These are phyloP conservation scores for Lipomyces spencermartinsiae DNA, from an alignment of 805 yeast genomes.

Conservation along the genomic window DNA sequence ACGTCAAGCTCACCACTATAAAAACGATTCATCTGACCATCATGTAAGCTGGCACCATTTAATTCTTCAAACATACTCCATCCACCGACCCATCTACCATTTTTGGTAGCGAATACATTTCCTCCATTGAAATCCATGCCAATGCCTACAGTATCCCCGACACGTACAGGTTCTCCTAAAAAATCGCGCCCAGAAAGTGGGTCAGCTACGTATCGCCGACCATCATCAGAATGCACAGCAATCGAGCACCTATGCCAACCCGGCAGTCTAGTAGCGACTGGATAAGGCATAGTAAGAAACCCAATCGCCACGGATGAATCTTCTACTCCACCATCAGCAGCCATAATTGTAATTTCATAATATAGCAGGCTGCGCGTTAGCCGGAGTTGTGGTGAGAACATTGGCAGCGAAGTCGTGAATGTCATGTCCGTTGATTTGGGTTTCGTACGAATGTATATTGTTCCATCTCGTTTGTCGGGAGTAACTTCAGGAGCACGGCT, in stretches of 20 bases:
- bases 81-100: slow-evolving; percentile 39
- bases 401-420: slow-evolving; percentile 23
- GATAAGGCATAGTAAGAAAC: slow-evolving; percentile 42
- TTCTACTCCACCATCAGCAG: slow-evolving; percentile 35
- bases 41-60: slow-evolving; percentile 28
- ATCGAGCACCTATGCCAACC: slow-evolving; percentile 45
- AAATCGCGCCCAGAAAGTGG: slow-evolving; percentile 39
- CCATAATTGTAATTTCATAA: slow-evolving; percentile 40
- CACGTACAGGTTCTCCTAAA: slow-evolving; percentile 26
- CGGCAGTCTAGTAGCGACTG: slow-evolving; percentile 41
- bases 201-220: slow-evolving; percentile 41
- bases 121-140: slow-evolving; percentile 40
- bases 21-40: slow-evolving; percentile 21
- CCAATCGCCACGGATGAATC: slow-evolving; percentile 41
- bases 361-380: slow-evolving; percentile 26
- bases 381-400: slow-evolving; percentile 10
- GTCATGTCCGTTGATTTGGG: slow-evolving; percentile 25
- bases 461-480: background rate
- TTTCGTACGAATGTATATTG: slow-evolving; percentile 13
- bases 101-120: slow-evolving; percentile 35
- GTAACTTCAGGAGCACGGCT: background rate
- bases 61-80: slow-evolving; percentile 40
- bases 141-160: slow-evolving; percentile 41
- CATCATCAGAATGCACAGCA: slow-evolving; percentile 44
- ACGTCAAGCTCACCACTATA: slow-evolving; percentile 37